Evolutionary conservation across 1,284 basidiomycete species (phyloP), one percentile per base, ranked within the genome.

Genomic region (Ustilago crameri): DNA sequence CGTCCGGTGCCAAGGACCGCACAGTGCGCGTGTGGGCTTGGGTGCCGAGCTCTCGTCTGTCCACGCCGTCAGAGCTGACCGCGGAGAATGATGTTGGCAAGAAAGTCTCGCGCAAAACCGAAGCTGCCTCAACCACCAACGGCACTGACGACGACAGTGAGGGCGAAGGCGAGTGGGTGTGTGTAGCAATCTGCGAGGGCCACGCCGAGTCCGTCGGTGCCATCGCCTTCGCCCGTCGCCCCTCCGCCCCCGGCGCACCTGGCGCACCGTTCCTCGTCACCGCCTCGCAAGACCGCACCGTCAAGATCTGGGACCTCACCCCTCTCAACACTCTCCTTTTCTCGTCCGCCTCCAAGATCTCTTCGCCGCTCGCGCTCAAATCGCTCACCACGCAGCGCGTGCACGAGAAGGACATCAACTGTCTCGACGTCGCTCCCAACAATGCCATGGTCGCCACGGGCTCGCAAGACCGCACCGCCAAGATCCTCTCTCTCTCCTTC

Each of bases 401-500:
- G 14, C 95, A 98, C 84, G 96, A 98, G 57, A 98, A 98, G 85
- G 96, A 98, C 84, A 98, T 99, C 85, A 99, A 99, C 84, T 89
- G 94, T 46, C 87, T 98, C 40, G 96, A 98, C 83, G 87, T 98
- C 23, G 87, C 95, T 15, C 94, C 94, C 3, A 94, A 97, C 82
- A 92, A 97, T 84, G 87, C 87, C 56, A 85, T 95, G 66, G 88
- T 98, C 42, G 94, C 90, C 18, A 95, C 95, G 1, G 96, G 93
- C 18, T 97, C 94, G 17, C 96, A 98, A 84, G 96, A 99, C 84
- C 91, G 91, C 63, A 93, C 93, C 9, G 93, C 92, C 58, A 98
- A 97, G 82, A 85, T 99, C 10, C 98, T 91, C 83, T 87, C 89
- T 57, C 89, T 98, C 50, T 86, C 88, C 32, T 92, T 90, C 76